These are phyloP conservation scores for Marasmius tenuissimus DNA, from an alignment of 1,284 basidiomycete genomes.

Conservation along the genomic window DNA sequence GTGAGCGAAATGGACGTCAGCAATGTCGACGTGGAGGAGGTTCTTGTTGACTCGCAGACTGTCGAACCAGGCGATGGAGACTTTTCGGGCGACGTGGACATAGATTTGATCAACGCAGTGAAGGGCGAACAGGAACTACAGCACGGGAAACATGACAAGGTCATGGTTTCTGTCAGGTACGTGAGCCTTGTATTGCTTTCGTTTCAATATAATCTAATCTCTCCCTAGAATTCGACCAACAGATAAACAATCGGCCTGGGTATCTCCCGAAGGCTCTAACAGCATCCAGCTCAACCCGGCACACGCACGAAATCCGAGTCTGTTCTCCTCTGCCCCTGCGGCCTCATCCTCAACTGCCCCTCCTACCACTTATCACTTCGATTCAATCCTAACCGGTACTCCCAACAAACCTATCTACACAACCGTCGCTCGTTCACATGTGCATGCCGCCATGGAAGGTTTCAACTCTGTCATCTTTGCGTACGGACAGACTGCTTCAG, in stretches of 20 bases:
- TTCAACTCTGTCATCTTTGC: slow-evolving; percentile 96
- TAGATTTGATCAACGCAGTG: slow-evolving; percentile 41
- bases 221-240: slow-evolving; percentile 67
- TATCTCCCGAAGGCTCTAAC: slow-evolving; percentile 38
- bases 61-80: slow-evolving; percentile 71
- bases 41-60: slow-evolving; percentile 68
- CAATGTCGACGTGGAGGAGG: slow-evolving; percentile 73
- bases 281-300: slow-evolving; percentile 60
- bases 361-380: slow-evolving; percentile 55
- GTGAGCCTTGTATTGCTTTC: slow-evolving; percentile 14
- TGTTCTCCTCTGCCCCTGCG: neutral
- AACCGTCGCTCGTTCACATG: slow-evolving; percentile 83
- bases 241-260: slow-evolving; percentile 56
- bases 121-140: slow-evolving; percentile 26
- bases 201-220: neutral
- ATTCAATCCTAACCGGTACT: slow-evolving; percentile 79
- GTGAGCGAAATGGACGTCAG: slow-evolving; percentile 75
- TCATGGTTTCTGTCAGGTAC: slow-evolving; percentile 85
- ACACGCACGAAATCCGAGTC: slow-evolving; percentile 44
- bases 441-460: slow-evolving; percentile 93
- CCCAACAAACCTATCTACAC: slow-evolving; percentile 87
- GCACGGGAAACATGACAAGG: slow-evolving; percentile 76
- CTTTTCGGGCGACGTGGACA: slow-evolving; percentile 64
- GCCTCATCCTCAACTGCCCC: slow-evolving; percentile 2
- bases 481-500: slow-evolving; percentile 88